A percentile compares a stretch with the other conserved stretches of the same genome.
phyloP scores from a whole-genome alignment of 352 stramenopile genomes.

The Phytophthora litchii region DNA sequence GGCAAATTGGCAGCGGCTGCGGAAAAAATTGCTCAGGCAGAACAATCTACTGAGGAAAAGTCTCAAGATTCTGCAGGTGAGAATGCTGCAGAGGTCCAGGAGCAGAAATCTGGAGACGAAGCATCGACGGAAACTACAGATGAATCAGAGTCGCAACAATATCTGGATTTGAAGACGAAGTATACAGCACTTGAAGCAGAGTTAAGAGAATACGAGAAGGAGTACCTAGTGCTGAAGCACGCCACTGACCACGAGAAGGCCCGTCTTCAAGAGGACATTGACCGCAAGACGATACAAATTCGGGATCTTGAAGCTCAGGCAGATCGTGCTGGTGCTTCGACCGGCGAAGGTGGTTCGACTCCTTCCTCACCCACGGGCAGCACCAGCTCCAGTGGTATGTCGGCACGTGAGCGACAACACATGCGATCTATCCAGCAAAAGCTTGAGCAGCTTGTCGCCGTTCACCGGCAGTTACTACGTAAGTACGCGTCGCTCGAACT shows the following conservation, averaged over 20 bases:
- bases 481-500: slow-evolving; percentile 92
- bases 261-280: slow-evolving; percentile 69
- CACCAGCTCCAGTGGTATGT: slow-evolving; percentile 61
- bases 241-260: slow-evolving; percentile 63
- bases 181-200: slow-evolving; percentile 66
- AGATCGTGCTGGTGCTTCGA: slow-evolving; percentile 40
- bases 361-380: slow-evolving; percentile 36
- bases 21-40: slow-evolving; percentile 39
- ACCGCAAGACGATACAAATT: slow-evolving; percentile 68
- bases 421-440: slow-evolving; percentile 92
- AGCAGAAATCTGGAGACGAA: slow-evolving; percentile 30
- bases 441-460: slow-evolving; percentile 90
- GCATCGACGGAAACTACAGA: slow-evolving; percentile 11
- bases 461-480: slow-evolving; percentile 88
- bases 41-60: slow-evolving; percentile 30
- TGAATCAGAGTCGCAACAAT: slow-evolving; percentile 41
- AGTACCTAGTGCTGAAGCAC: slow-evolving; percentile 64
- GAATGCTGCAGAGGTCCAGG: slow-evolving; percentile 18
- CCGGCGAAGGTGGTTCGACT: slow-evolving; percentile 34
- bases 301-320: slow-evolving; percentile 66
- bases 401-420: slow-evolving; percentile 80
- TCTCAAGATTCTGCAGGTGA: slow-evolving; percentile 19
- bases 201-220: slow-evolving; percentile 71
- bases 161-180: slow-evolving; percentile 48
- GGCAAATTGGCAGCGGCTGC: slow-evolving; percentile 48